Evolutionary conservation across 768 basidiomycete species (phyloP).

Genomic region (Boletus vinaceobasis): DNA sequence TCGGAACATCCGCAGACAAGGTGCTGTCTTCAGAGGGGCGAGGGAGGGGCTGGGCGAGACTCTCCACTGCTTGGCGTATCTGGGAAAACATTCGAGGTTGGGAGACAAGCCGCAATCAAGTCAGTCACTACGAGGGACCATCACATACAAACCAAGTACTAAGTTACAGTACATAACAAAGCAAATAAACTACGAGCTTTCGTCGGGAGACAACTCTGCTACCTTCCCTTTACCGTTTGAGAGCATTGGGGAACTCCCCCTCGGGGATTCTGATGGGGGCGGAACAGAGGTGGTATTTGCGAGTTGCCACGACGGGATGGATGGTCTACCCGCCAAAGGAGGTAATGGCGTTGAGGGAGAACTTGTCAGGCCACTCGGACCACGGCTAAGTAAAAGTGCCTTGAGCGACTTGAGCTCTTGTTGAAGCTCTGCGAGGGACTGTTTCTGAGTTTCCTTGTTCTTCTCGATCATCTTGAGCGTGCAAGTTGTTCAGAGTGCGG

Average conservation of each 20-base stretch:
- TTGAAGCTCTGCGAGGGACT: conserved; percentile 83
- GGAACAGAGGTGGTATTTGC: conserved; percentile 37
- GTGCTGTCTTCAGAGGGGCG: conserved; percentile 35
- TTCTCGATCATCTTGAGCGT: conserved; percentile 84
- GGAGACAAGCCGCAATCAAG: neutral
- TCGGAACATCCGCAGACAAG: conserved; percentile 29
- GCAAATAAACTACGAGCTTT: conserved; percentile 17
- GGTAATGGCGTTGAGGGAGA: conserved; percentile 50
- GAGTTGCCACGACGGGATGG: conserved; percentile 92
- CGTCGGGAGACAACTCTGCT: conserved; percentile 28
- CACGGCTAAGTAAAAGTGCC: conserved; percentile 76
- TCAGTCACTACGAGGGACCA: neutral
- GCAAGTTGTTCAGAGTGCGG: neutral
- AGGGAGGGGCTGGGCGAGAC: conserved; percentile 48
- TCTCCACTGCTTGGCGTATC: conserved; percentile 71
- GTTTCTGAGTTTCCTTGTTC: conserved; percentile 80
- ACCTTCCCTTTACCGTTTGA: conserved; percentile 62
- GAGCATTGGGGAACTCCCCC: conserved; percentile 4
- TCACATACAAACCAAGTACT: conserved; percentile 1
- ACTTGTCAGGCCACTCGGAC: conserved; percentile 45
- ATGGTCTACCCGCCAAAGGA: conserved; percentile 54
- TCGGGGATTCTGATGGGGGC: conserved; percentile 14
- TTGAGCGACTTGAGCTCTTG: conserved; percentile 94
- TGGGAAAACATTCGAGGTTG: conserved; percentile 64
- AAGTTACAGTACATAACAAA: neutral